Evolutionary conservation across 2,329 filamentous ascomycete genomes (phyloP), one percentile per base, ranked within the genome.

Genomic region (Xylaria hypoxylon): DNA sequence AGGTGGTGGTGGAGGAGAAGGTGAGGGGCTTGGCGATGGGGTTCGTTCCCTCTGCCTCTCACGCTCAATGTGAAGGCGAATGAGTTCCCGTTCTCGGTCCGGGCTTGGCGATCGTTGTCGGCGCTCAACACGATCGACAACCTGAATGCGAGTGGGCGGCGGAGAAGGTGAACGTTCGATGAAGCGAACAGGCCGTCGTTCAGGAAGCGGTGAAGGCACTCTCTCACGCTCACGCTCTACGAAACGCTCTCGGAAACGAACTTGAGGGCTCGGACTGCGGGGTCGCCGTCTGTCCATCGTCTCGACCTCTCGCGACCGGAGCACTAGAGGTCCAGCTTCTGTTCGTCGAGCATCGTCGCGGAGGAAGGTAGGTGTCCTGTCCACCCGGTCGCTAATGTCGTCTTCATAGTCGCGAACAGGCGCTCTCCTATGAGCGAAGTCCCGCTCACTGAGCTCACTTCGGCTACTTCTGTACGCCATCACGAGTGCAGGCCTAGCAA

Each of bases 1-100:
- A 50, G 86, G 87, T n/a, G 86, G 84, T 8, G 86, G 85, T 13
- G 85, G 83, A 3, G 87, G 87, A 22, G 86, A 85, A 11, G 82
- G 83, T 11, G 84, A 84, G 62, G 81, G 79, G 78, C 80, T 79
- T 22, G 85, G 82, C 8, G 82, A 80, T 3, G 82, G 81, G 64
- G 77, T 65, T 59, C 81, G 80, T 70, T 83, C 80, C 47, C 78
- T 78, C 66, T 78, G 76, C 57, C 77, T 77, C 69, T 84, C 81
- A 59, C 79, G 79, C 71, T 86, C 74, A 67, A 88, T 86, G 60
- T 83, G 79, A 48, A 81, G 79, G 59, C 77, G 83, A 52, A 86
- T 85, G 38, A 80, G 79, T 60, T 87, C 84, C 7, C 79, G 78
- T 8, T 77, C 75, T 28, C 69, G 68, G 8, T 83, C 80, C 3